A percentile compares a stretch with the other conserved stretches of the same genome.
phyloP scores from a whole-genome alignment of 108 stramenopile species.

The Fragilaria crotonensis region DNA sequence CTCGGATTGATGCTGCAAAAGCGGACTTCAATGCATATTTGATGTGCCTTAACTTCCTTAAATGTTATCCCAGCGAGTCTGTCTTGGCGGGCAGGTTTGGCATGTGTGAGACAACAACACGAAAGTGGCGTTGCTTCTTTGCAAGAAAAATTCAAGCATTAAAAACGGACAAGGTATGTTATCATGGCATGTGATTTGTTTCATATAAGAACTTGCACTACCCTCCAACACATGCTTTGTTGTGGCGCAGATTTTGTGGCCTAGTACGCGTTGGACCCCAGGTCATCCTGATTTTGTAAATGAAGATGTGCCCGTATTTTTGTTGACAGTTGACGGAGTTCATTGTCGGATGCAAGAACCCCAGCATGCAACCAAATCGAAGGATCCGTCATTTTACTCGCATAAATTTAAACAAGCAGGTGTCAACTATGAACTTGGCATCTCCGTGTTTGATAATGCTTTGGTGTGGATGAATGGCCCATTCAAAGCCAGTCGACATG shows the following conservation, averaged over 20 bases:
- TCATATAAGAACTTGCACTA: no score
- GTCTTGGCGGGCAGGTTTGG: background rate
- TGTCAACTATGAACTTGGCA: no score
- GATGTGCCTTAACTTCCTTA: background rate
- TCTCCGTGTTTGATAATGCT: no score
- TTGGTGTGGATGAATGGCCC: constrained; percentile 48
- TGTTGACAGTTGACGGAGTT: background rate
- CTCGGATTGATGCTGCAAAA: background rate
- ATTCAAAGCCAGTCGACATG: constrained; percentile 22
- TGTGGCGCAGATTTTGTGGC: background rate
- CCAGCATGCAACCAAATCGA: no score
- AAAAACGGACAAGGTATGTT: background rate
- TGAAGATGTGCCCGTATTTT: background rate
- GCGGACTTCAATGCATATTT: background rate
- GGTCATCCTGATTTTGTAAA: background rate
- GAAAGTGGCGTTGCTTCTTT: background rate
- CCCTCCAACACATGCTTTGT: no score
- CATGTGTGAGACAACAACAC: background rate
- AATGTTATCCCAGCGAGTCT: background rate
- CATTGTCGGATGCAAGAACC: no score
- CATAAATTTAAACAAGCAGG: no score
- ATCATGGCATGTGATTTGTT: no score
- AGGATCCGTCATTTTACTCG: no score
- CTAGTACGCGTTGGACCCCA: background rate
- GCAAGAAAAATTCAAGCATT: background rate